A percentile compares a stretch with the other conserved stretches of the same genome.
Evolutionary conservation across 1,284 basidiomycete genomes (phyloP).

Genomic region (Malassezia dermatis): DNA sequence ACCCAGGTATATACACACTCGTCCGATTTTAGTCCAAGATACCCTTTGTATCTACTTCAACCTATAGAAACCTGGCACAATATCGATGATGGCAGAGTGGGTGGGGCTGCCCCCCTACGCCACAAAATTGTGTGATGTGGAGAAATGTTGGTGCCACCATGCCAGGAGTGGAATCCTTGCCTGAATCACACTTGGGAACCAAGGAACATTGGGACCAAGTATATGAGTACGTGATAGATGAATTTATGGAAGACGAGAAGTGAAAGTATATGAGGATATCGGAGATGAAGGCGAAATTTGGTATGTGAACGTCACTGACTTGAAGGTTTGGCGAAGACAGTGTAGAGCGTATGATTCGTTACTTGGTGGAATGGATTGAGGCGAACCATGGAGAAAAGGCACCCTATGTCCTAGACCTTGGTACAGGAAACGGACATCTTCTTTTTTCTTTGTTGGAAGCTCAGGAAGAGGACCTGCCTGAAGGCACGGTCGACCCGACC

Average conservation of each 20-base stretch:
- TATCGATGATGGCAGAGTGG: too few species aligned
- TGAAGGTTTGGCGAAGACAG: slow-evolving; percentile 72
- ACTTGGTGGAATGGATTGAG: slow-evolving; percentile 18
- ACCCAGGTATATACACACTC: too few species aligned
- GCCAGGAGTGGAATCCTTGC: slow-evolving; percentile 22
- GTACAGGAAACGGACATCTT: slow-evolving; percentile 74
- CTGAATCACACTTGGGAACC: slow-evolving; percentile 59
- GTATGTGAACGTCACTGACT: slow-evolving; percentile 48
- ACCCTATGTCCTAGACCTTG: slow-evolving; percentile 51
- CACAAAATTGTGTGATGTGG: background rate
- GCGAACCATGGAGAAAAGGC: slow-evolving; percentile 2
- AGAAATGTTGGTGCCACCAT: background rate
- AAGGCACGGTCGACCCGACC: slow-evolving; percentile 57
- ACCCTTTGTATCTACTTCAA: too few species aligned
- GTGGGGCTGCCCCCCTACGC: too few species aligned
- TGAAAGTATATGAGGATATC: slow-evolving; percentile 65
- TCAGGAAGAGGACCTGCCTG: slow-evolving; percentile 44
- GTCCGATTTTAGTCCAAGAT: too few species aligned
- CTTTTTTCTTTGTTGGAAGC: slow-evolving; percentile 57
- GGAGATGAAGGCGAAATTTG: slow-evolving; percentile 83
- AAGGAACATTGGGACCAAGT: slow-evolving; percentile 52
- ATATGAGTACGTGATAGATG: slow-evolving; percentile 10
- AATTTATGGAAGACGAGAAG: slow-evolving; percentile 52
- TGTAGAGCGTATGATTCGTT: slow-evolving; percentile 62
- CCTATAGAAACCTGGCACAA: too few species aligned